phyloP scores from a whole-genome alignment of 1,284 basidiomycete species.

The Farysia itapuensis region DNA sequence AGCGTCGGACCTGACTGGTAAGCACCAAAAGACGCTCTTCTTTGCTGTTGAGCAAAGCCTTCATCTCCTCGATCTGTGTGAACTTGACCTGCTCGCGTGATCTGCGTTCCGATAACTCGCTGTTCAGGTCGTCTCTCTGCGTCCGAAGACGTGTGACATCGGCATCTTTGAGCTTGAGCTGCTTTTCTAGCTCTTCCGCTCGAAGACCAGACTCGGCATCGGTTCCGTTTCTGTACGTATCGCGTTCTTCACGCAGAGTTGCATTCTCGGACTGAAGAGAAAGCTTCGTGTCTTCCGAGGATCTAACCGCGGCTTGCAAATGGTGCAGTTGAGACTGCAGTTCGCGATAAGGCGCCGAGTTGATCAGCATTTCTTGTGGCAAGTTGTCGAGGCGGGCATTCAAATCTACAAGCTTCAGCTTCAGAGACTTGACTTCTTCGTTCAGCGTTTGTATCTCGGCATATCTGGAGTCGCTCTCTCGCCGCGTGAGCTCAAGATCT shows the following conservation, averaged over 20 bases:
- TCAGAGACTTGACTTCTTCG: conserved; percentile 26
- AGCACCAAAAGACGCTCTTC: conserved; percentile 76
- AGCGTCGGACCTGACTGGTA: conserved; percentile 73
- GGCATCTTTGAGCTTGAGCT: conserved; percentile 72
- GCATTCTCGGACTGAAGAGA: conserved; percentile 41
- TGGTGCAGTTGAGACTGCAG: conserved; percentile 13
- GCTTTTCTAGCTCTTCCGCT: conserved; percentile 71
- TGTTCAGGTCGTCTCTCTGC: conserved; percentile 37
- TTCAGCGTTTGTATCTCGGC: conserved; percentile 35
- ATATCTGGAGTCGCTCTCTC: conserved; percentile 35
- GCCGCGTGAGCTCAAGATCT: conserved; percentile 24
- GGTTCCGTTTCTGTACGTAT: conserved; percentile 15
- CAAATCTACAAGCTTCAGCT: conserved; percentile 18
- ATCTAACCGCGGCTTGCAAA: conserved; percentile 14
- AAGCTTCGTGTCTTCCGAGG: conserved; percentile 9
- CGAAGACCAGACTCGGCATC: conserved; percentile 42
- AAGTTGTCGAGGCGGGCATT: conserved; percentile 16
- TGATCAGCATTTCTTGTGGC: conserved; percentile 25
- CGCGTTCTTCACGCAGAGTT: conserved; percentile 47
- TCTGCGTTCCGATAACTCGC: conserved; percentile 49
- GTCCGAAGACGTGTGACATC: conserved; percentile 56
- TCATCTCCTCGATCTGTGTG: conserved; percentile 54
- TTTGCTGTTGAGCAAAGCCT: conserved; percentile 48
- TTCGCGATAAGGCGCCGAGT: conserved; percentile 22
- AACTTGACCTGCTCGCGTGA: conserved; percentile 52